Base-by-base conservation (phyloP, 768 basidiomycete species). In the Mrakia hoshinonis region DNA sequence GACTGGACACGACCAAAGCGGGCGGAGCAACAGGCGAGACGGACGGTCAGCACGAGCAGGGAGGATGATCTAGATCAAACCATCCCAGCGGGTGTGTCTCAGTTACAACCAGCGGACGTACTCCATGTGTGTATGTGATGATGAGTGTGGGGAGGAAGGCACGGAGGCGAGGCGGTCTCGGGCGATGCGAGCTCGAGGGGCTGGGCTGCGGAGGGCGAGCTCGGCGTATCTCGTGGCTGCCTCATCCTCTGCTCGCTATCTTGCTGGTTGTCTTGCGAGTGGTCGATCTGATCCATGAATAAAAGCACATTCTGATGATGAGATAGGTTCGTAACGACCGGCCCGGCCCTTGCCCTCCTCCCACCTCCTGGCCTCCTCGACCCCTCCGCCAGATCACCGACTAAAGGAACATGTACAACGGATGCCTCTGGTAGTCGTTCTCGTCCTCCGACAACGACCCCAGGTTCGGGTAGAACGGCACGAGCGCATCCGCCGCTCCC, bases 391-490 rank as follows among this genome's bases (percentile, higher is more conserved):
- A 34, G 31, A 10, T n/a, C 15, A 46, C 38, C 34, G 26, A 7
- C 62, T 68, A 72, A 39, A 72, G 65, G 63, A 67, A 73, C 34
- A 61, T 20, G 38, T 73, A 73, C 38, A 73, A 54, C 29, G 72
- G 58, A 39, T 73, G 72, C 4, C 72, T 58, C n/a, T 58, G 60
- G 61, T 68, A 73, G 52, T 73, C 72, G 43, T 73, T 73, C 55
- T 73, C 67, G 58, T 67, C 58, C 67, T 73, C 72, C 15, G 55
- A 62, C 7, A 73, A 67, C 18, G 60, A 43, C 18, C 60, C 67
- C 6, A 73, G 66, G 46, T 73, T 73, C 10, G 72, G 72, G 51
- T 73, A 73, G 67, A 72, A 72, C 18, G 70, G 70, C 20, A 71
- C 70, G 66, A 73, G 67, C 22, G 61, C 72, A 52, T 68, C 67